Evolutionary conservation across 2,329 filamentous ascomycete genomes (phyloP).

Genomic region (Exutisphaerella laricina): DNA sequence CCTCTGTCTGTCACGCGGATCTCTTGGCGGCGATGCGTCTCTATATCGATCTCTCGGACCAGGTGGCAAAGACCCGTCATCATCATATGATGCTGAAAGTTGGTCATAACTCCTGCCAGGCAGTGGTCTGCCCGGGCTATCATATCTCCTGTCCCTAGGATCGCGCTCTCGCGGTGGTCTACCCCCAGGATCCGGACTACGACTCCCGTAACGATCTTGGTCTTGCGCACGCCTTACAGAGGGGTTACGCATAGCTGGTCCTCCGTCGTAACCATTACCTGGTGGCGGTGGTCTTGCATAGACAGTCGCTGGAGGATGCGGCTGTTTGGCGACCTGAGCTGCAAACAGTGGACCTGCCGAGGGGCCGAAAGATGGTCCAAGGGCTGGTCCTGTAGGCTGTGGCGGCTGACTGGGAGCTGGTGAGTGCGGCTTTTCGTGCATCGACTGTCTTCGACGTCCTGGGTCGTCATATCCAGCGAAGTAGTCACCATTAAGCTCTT

Average conservation of each 20-base stretch:
- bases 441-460: constrained; percentile 15
- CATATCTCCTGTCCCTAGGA: constrained; percentile 7
- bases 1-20: constrained; percentile 1
- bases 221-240: constrained; percentile 15
- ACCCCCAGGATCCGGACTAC: constrained; percentile 14
- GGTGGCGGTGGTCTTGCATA: constrained; percentile 12
- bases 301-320: constrained; percentile 9
- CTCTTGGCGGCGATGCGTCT: constrained; percentile 1
- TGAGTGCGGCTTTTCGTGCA: constrained; percentile 19
- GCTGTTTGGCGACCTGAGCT: constrained; percentile 17
- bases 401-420: constrained; percentile 17
- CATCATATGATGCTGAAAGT: constrained; percentile 8
- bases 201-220: constrained; percentile 14
- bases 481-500: constrained; percentile 28
- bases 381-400: constrained; percentile 11
- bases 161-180: constrained; percentile 6
- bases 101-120: constrained; percentile 16
- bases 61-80: constrained; percentile 1
- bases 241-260: constrained; percentile 15
- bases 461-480: constrained; percentile 17
- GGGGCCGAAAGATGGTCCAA: constrained; percentile 38
- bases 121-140: constrained; percentile 9
- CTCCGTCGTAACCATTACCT: constrained; percentile 14
- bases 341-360: constrained; percentile 45
- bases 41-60: constrained; percentile 6